These are phyloP conservation scores for Dactylis glomerata DNA, from an alignment of 176 grass and related monocot genomes.

Conservation along the genomic window DNA sequence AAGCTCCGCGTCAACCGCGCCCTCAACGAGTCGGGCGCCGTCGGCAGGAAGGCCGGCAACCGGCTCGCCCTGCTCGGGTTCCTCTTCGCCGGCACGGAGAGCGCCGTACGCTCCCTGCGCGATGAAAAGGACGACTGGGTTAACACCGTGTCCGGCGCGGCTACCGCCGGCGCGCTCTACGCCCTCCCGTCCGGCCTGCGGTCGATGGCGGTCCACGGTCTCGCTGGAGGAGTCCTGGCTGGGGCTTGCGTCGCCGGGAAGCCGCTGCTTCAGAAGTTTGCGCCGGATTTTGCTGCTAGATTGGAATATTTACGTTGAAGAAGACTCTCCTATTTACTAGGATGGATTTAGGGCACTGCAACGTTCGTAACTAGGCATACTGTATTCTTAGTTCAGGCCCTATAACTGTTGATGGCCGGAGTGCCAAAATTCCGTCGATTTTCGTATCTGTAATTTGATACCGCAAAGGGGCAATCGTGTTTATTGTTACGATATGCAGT, in stretches of 20 bases:
- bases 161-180: slow-evolving; percentile 47
- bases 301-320: neutral
- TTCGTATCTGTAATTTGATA: neutral
- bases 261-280: slow-evolving; percentile 41
- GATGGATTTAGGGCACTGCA: neutral
- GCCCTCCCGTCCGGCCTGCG: slow-evolving; percentile 41
- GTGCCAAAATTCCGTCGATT: neutral
- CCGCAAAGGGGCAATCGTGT: neutral
- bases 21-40: slow-evolving; percentile 49
- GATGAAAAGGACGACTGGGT: slow-evolving; percentile 54
- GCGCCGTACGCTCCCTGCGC: slow-evolving; percentile 19
- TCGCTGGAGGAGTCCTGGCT: slow-evolving; percentile 46
- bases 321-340: neutral
- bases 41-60: slow-evolving; percentile 43
- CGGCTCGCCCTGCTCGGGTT: slow-evolving; percentile 46
- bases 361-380: neutral
- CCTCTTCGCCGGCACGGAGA: slow-evolving; percentile 53
- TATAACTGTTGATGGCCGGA: neutral
- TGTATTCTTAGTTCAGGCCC: neutral
- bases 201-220: slow-evolving; percentile 32
- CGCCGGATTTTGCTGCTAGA: slow-evolving; percentile 35
- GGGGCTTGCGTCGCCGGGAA: slow-evolving; percentile 42
- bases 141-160: slow-evolving; percentile 46
- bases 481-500: neutral
- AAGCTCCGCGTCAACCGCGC: slow-evolving; percentile 57